A percentile compares a stretch with the other conserved stretches of the same genome.
These are phyloP conservation scores for Leccinellum luteum DNA, from an alignment of 768 basidiomycete genomes.

Conservation along the genomic window DNA sequence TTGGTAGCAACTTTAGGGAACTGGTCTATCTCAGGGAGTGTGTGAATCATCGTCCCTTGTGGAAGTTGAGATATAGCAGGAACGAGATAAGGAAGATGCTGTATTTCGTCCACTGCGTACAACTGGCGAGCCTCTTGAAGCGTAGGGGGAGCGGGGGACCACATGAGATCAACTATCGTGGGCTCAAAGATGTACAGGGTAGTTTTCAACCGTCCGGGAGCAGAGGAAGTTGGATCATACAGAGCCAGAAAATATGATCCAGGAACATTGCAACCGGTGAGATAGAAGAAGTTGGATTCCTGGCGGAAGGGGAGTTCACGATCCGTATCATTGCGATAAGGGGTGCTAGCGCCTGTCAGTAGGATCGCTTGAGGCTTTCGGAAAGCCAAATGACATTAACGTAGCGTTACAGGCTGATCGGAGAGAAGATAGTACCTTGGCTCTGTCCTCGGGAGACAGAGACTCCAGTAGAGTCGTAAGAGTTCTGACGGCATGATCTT, in stretches of 20 bases:
- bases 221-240: slow-evolving; percentile 40
- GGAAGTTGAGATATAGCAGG: slow-evolving; percentile 43
- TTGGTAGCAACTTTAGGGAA: slow-evolving; percentile 15
- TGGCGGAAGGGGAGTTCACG: slow-evolving; percentile 70
- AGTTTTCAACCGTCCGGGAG: slow-evolving; percentile 34
- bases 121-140: slow-evolving; percentile 51
- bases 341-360: slow-evolving; percentile 59
- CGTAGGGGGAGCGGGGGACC: slow-evolving; percentile 82
- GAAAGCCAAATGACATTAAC: not conserved
- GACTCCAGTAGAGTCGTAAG: slow-evolving; percentile 50
- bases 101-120: slow-evolving; percentile 60
- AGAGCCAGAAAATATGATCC: slow-evolving; percentile 63
- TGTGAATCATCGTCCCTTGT: slow-evolving; percentile 63
- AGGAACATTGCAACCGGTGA: slow-evolving; percentile 78
- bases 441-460: slow-evolving; percentile 46
- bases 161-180: slow-evolving; percentile 74
- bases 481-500: slow-evolving; percentile 51
- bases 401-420: not conserved
- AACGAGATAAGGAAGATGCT: slow-evolving; percentile 47
- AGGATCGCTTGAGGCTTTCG: slow-evolving; percentile 68
- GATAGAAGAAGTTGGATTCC: slow-evolving; percentile 88
- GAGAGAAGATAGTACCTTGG: slow-evolving; percentile 43
- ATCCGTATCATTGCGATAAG: slow-evolving; percentile 81
- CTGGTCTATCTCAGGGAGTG: slow-evolving; percentile 44
- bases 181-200: slow-evolving; percentile 80